Percentiles rank a stretch among this genome's conserved stretches.
phyloP scores from a whole-genome alignment of 2,329 filamentous ascomycete genomes.

The Diaporthe vaccinii region DNA sequence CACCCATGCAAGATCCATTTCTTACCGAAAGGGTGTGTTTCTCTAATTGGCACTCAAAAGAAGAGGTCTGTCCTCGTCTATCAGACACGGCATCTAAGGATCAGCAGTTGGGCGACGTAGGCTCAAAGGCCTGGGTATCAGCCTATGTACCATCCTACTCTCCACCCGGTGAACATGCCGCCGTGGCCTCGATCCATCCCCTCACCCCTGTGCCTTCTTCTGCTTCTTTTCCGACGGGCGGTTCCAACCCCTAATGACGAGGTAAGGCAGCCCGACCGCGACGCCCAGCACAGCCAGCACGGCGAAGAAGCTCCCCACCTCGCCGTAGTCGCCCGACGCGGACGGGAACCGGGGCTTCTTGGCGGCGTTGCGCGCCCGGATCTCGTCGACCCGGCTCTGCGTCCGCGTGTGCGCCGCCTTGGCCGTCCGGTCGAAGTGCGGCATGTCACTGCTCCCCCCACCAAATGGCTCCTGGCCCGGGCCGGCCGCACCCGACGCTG shows the following conservation, averaged over 20 bases:
- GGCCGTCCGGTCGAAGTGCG: conserved; percentile 82
- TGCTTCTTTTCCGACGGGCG: conserved; percentile 30
- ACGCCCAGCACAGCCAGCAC: conserved; percentile 62
- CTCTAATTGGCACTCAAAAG: background rate
- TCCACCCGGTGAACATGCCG: background rate
- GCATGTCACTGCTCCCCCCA: conserved; percentile 61
- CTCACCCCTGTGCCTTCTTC: conserved; percentile 43
- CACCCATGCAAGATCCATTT: background rate
- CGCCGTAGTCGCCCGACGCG: conserved; percentile 46
- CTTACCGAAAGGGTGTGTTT: background rate
- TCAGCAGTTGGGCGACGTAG: background rate
- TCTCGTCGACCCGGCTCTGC: conserved; percentile 73
- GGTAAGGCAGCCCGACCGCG: conserved; percentile 60
- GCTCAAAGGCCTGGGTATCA: conserved; percentile 25
- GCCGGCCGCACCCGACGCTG: conserved; percentile 66
- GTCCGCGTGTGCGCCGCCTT: conserved; percentile 78
- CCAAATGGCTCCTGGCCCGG: conserved; percentile 66
- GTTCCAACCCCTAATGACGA: conserved; percentile 54
- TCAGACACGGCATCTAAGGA: background rate
- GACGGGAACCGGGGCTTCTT: conserved; percentile 55
- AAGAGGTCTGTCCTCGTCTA: background rate
- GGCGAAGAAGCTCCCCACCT: conserved; percentile 61
- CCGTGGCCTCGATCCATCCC: conserved; percentile 34
- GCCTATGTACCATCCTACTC: background rate
- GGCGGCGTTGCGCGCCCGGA: conserved; percentile 48